Conservation (phyloP, 306 rosid species). For the Cotoneaster glaucophyllus region DNA sequence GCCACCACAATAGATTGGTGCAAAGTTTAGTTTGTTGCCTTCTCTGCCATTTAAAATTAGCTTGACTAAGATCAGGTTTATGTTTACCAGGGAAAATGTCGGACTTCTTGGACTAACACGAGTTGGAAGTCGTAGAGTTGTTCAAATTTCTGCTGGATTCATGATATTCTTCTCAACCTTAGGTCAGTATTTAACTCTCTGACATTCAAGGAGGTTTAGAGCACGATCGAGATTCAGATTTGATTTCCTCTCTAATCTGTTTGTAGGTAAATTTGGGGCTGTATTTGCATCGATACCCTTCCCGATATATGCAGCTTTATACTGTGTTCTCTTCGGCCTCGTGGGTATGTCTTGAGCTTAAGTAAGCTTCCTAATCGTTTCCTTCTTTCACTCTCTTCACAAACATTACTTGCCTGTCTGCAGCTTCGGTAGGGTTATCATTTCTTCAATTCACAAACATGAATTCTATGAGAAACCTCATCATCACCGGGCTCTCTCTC, state of each 20-base stretch:
- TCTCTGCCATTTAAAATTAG: background rate
- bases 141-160: constrained; percentile 90
- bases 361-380: background rate
- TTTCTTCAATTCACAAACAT: constrained; percentile 94
- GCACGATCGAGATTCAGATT: no score
- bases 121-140: constrained; percentile 96
- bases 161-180: constrained; percentile 93
- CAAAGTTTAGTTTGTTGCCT: background rate
- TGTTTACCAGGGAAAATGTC: constrained; percentile 72
- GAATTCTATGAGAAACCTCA: constrained; percentile 95
- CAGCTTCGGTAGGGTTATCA: constrained; percentile 91
- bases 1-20: constrained; percentile 23
- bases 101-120: constrained; percentile 96
- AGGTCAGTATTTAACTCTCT: constrained; percentile 36
- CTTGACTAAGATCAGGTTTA: constrained; percentile 16
- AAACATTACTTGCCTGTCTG: constrained; percentile 10
- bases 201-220: background rate
- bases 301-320: constrained; percentile 78
- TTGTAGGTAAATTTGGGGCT: constrained; percentile 91
- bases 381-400: constrained; percentile 9
- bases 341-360: constrained; percentile 53
- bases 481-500: constrained; percentile 75
- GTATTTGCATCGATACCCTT: constrained; percentile 95
- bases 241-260: constrained; percentile 3
- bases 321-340: constrained; percentile 85